Evolutionary conservation across 164 flowering plant species (phyloP).

Genomic region (Stephania cephalantha): DNA sequence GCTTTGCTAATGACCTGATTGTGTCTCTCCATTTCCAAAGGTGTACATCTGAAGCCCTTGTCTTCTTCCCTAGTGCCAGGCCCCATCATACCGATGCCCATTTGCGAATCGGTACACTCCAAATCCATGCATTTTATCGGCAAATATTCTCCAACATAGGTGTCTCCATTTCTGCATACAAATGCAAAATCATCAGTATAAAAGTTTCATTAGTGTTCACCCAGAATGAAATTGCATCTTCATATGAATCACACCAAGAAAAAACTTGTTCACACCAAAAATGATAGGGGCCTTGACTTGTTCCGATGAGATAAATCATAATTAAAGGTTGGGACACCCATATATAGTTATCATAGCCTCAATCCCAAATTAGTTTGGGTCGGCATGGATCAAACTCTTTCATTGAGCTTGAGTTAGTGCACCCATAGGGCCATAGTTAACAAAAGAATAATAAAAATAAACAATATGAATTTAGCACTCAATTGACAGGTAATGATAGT

Average conservation of each 20-base stretch:
- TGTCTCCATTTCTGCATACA: slow-evolving; percentile 76
- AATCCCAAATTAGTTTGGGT: too few relatives aligned
- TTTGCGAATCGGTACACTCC: slow-evolving; percentile 83
- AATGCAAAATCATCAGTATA: neutral
- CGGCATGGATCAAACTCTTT: too few relatives aligned
- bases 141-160: slow-evolving; percentile 91
- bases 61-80: slow-evolving; percentile 89
- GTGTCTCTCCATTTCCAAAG: slow-evolving; percentile 73
- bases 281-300: too few relatives aligned
- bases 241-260: neutral
- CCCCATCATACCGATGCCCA: slow-evolving; percentile 87
- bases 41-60: slow-evolving; percentile 83
- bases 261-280: neutral
- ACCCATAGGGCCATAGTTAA: too few relatives aligned
- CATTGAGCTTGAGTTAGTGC: too few relatives aligned
- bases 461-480: too few relatives aligned
- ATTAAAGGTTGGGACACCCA: too few relatives aligned
- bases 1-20: slow-evolving; percentile 84
- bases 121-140: slow-evolving; percentile 96
- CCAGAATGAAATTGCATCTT: neutral
- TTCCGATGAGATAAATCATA: too few relatives aligned
- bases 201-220: neutral
- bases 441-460: too few relatives aligned
- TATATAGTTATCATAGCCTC: too few relatives aligned
- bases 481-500: too few relatives aligned